A percentile compares a stretch with the other conserved stretches of the same genome.
Evolutionary conservation across 2,329 filamentous ascomycete species (phyloP).

Genomic region (Thelonectria discophora): DNA sequence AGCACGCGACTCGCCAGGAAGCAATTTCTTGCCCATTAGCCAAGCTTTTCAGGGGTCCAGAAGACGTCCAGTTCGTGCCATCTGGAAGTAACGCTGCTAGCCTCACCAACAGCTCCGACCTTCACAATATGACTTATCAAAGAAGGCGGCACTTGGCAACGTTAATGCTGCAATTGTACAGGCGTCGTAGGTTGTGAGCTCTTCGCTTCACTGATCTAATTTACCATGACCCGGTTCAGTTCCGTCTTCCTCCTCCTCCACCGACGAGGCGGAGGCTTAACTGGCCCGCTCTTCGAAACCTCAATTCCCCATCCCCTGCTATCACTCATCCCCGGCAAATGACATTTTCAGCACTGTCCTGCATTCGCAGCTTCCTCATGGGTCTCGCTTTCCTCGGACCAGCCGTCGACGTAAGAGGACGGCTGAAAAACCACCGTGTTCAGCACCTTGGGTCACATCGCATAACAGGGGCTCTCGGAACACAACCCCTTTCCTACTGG

Average conservation of each 20-base stretch:
- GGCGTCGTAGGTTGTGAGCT: neutral
- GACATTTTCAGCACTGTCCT: neutral
- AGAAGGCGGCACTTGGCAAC: neutral
- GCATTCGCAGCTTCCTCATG: neutral
- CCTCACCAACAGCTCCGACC: neutral
- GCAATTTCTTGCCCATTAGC: slow-evolving; percentile 6
- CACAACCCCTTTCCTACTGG: slow-evolving; percentile 9
- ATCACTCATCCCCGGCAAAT: slow-evolving; percentile 7
- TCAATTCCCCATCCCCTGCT: slow-evolving; percentile 17
- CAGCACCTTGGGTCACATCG: neutral
- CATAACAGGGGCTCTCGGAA: neutral
- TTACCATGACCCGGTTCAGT: slow-evolving; percentile 1
- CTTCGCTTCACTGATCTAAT: neutral
- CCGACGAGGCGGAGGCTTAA: slow-evolving; percentile 17
- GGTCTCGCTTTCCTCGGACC: slow-evolving; percentile 1
- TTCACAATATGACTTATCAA: neutral
- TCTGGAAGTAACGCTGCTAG: neutral
- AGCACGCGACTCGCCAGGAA: slow-evolving; percentile 19
- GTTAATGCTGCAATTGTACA: neutral
- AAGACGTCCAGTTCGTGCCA: neutral
- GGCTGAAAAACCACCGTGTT: neutral
- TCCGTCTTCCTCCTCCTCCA: slow-evolving; percentile 14
- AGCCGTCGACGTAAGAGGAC: neutral
- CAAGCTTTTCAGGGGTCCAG: slow-evolving; percentile 14
- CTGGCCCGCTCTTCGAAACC: neutral